Percentiles rank a stretch among this genome's conserved stretches.
Evolutionary conservation across 176 grass and related monocot genomes (phyloP).

Genomic region (Aegilops speltoides): DNA sequence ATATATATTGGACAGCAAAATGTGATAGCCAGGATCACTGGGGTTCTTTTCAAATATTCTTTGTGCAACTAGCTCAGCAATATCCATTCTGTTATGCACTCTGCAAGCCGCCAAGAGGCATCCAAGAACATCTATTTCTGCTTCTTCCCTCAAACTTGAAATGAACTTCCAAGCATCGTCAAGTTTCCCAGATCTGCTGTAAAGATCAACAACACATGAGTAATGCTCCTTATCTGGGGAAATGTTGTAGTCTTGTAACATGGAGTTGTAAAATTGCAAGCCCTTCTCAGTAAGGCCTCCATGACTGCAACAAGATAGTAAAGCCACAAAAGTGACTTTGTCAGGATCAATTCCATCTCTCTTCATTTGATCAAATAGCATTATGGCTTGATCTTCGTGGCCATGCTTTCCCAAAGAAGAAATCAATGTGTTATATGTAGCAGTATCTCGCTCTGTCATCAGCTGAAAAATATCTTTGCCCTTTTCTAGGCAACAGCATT

Average conservation of each 20-base stretch:
- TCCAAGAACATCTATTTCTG: constrained; percentile 61
- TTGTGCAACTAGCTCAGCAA: constrained; percentile 54
- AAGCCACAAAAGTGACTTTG: constrained; percentile 74
- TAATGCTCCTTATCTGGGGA: constrained; percentile 59
- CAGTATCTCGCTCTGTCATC: constrained; percentile 39
- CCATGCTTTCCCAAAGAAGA: constrained; percentile 66
- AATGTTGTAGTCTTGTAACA: constrained; percentile 61
- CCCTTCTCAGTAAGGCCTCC: constrained; percentile 55
- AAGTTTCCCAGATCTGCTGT: constrained; percentile 60
- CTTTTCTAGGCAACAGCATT: constrained; percentile 48
- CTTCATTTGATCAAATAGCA: constrained; percentile 51
- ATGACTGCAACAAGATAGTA: constrained; percentile 73
- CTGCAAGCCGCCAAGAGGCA: constrained; percentile 63
- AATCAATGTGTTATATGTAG: constrained; percentile 70
- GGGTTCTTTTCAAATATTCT: constrained; percentile 57
- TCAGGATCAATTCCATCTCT: constrained; percentile 45
- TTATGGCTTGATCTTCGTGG: constrained; percentile 41
- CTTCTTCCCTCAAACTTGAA: constrained; percentile 34
- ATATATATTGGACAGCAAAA: constrained; percentile 73
- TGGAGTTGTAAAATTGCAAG: constrained; percentile 53
- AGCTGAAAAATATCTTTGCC: constrained; percentile 33
- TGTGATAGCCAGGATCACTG: constrained; percentile 66
- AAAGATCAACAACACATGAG: constrained; percentile 68
- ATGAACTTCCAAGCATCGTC: constrained; percentile 67
- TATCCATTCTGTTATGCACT: constrained; percentile 64